Percentiles rank a stretch among this genome's conserved stretches.
Evolutionary conservation across 73 alveolate species (phyloP).

Genomic region (Paramecium pentaurelia): DNA sequence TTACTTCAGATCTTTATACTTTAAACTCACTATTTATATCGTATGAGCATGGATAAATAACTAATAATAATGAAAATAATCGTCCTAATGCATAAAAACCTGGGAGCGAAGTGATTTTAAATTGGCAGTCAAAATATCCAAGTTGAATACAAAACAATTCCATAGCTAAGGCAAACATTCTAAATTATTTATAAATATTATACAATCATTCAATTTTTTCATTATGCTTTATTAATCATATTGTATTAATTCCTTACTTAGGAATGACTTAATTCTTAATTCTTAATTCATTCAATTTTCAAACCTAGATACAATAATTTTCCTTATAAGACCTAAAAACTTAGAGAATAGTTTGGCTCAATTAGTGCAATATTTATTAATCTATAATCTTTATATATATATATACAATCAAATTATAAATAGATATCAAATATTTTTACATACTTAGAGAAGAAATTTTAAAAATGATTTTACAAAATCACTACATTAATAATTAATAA

Average conservation of each 20-base stretch:
- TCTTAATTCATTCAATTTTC: no score
- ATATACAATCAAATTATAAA: no score
- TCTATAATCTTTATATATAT: no score
- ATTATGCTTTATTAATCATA: neutral
- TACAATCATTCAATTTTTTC: neutral
- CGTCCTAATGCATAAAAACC: neutral
- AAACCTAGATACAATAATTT: no score
- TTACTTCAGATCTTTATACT: neutral
- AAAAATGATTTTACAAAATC: no score
- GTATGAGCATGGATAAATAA: neutral
- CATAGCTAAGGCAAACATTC: neutral
- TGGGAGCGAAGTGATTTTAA: neutral
- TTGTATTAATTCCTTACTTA: neutral
- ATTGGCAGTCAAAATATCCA: neutral
- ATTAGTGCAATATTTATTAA: no score
- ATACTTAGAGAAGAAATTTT: no score
- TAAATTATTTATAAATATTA: neutral
- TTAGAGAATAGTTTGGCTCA: no score
- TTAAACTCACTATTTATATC: neutral
- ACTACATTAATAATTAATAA: no score
- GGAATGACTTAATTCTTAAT: no score
- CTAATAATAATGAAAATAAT: neutral
- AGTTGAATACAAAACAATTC: neutral
- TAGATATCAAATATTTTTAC: no score
- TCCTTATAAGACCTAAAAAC: no score